Evolutionary conservation across 352 stramenopile genomes (phyloP).

Genomic region (Phytophthora macrochlamydospora): DNA sequence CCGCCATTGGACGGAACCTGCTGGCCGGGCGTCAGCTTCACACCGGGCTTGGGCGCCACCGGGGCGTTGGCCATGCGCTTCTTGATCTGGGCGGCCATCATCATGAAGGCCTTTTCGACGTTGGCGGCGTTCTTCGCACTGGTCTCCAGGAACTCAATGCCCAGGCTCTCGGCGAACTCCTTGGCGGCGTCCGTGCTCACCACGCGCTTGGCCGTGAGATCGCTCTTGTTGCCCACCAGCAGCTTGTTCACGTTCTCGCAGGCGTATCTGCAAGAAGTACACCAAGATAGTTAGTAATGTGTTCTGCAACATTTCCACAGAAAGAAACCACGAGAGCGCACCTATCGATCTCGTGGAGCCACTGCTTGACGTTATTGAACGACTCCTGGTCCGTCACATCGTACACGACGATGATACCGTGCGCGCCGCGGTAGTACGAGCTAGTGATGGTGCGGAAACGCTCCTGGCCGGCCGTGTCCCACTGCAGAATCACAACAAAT

Average conservation of each 20-base stretch:
- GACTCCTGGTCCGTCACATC: conserved; percentile 98
- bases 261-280: conserved; percentile 84
- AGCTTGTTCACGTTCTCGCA: conserved; percentile 97
- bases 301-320: too few species aligned
- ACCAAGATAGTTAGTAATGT: conserved; percentile 3
- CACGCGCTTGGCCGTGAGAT: conserved; percentile 94
- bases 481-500: conserved; percentile 58
- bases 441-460: conserved; percentile 99
- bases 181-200: conserved; percentile 94
- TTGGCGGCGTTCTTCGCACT: conserved; percentile 90
- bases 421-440: conserved; percentile 98
- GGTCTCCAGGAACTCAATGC: conserved; percentile 90
- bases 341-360: conserved; percentile 94
- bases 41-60: conserved; percentile 66
- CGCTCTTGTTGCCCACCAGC: conserved; percentile 98
- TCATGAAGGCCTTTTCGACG: conserved; percentile 93
- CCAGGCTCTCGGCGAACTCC: conserved; percentile 88
- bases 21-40: conserved; percentile 67
- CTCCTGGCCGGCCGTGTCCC: conserved; percentile 99
- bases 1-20: conserved; percentile 71
- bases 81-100: conserved; percentile 93
- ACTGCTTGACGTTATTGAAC: conserved; percentile 99
- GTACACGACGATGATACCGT: conserved; percentile 99
- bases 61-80: conserved; percentile 90
- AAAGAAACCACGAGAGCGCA: conserved; percentile 18